Evolutionary conservation across 768 basidiomycete species (phyloP).

Genomic region (Macrolepiota dolichaula): DNA sequence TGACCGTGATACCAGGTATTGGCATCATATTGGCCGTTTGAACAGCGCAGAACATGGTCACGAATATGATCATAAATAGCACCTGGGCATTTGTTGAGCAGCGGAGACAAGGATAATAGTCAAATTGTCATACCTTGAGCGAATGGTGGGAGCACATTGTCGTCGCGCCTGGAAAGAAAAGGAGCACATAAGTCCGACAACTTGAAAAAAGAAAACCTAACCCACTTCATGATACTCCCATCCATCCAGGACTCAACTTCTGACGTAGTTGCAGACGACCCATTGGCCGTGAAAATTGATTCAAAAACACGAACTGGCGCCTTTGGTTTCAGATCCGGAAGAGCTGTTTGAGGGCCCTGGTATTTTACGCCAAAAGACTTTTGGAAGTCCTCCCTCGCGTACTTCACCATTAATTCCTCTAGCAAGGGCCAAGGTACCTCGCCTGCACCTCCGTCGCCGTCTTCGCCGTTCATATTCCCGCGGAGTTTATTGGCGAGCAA

Average conservation of each 20-base stretch:
- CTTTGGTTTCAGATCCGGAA: neutral
- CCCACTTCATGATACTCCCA: neutral
- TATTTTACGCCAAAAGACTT: neutral
- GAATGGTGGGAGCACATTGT: neutral
- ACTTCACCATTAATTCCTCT: neutral
- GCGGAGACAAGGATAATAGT: neutral
- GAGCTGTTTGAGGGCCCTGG: neutral
- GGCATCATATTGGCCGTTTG: neutral
- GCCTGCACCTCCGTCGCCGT: neutral
- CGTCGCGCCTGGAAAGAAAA: neutral
- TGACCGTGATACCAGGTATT: neutral
- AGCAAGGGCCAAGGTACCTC: neutral
- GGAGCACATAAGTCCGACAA: too few relatives aligned
- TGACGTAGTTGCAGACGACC: neutral
- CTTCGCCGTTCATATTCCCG: neutral
- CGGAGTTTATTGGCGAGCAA: neutral
- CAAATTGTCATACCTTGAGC: neutral
- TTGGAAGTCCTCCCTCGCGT: neutral
- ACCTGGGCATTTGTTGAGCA: neutral
- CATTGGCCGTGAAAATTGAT: neutral
- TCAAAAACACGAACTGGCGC: neutral
- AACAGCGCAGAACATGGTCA: neutral
- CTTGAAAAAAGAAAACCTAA: neutral
- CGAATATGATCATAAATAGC: neutral
- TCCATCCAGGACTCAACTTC: neutral